A percentile compares a stretch with the other conserved stretches of the same genome.
phyloP scores from a whole-genome alignment of 495 filamentous ascomycete species.

The Podospora tetraspora region DNA sequence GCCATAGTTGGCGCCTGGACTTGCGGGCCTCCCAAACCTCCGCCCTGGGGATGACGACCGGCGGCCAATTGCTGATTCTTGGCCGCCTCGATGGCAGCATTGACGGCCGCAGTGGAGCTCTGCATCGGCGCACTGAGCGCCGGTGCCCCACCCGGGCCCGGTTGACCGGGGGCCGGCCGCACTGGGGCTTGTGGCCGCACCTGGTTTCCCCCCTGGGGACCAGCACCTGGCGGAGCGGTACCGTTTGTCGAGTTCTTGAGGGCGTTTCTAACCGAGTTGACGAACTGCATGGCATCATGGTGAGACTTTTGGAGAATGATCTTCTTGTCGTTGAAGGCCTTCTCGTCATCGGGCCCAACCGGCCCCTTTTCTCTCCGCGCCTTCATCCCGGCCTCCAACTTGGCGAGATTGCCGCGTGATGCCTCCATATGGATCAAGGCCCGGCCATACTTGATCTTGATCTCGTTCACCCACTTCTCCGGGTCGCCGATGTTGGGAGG shows the following conservation, averaged over 20 bases:
- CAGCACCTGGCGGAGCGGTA: slow-evolving; percentile 5
- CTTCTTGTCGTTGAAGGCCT: slow-evolving; percentile 30
- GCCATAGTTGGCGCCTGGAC: slow-evolving; percentile 23
- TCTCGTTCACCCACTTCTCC: slow-evolving; percentile 29
- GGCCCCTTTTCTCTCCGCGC: slow-evolving; percentile 31
- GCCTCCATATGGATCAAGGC: slow-evolving; percentile 35
- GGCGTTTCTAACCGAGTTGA: slow-evolving; percentile 27
- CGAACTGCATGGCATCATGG: slow-evolving; percentile 29
- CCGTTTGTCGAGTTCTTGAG: slow-evolving; percentile 22
- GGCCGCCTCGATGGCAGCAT: slow-evolving; percentile 49
- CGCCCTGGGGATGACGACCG: slow-evolving; percentile 27
- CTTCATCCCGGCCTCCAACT: slow-evolving; percentile 29
- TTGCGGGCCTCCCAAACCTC: slow-evolving; percentile 18
- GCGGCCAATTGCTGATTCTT: slow-evolving; percentile 45
- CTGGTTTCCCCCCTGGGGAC: slow-evolving; percentile 9
- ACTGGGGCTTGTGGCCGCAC: slow-evolving; percentile 13
- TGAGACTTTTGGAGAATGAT: slow-evolving; percentile 29
- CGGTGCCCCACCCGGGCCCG: slow-evolving; percentile 1
- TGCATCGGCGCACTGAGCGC: slow-evolving; percentile 19
- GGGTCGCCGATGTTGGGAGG: slow-evolving; percentile 21
- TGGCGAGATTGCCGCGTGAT: slow-evolving; percentile 18
- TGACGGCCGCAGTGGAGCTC: slow-evolving; percentile 36
- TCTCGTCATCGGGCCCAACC: slow-evolving; percentile 29
- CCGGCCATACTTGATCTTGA: slow-evolving; percentile 30
- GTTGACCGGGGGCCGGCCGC: slow-evolving; percentile 5